Percentiles rank a stretch among this genome's conserved stretches.
Conservation (phyloP, 1,139 yeast genomes). For the Suhomyces panamericanus region DNA sequence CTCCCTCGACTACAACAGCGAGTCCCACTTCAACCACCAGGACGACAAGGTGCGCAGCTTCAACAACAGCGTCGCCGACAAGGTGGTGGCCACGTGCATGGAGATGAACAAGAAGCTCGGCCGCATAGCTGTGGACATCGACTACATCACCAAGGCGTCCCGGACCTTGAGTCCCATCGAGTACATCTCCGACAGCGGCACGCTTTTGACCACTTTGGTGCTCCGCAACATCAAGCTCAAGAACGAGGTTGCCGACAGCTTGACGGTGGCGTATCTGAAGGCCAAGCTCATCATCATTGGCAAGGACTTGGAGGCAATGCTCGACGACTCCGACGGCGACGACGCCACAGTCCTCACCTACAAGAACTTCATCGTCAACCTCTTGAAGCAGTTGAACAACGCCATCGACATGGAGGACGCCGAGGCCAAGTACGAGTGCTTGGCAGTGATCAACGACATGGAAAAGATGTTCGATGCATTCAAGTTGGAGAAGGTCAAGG, state of each 20-base stretch:
- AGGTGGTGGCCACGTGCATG: slow-evolving; percentile 49
- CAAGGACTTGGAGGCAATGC: slow-evolving; percentile 49
- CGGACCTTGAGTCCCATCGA: slow-evolving; percentile 46
- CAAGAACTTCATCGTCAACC: slow-evolving; percentile 50
- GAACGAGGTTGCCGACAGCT: slow-evolving; percentile 47
- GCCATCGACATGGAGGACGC: slow-evolving; percentile 51
- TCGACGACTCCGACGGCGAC: slow-evolving; percentile 21
- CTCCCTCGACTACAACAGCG: slow-evolving; percentile 53
- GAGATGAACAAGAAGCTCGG: slow-evolving; percentile 45
- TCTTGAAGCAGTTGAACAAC: slow-evolving; percentile 52
- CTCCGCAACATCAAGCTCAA: slow-evolving; percentile 52
- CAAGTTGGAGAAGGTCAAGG: slow-evolving; percentile 37
- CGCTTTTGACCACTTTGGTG: slow-evolving; percentile 51
- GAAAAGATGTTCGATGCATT: slow-evolving; percentile 61
- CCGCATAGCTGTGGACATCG: slow-evolving; percentile 47
- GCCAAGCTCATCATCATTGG: slow-evolving; percentile 59
- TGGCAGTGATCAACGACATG: slow-evolving; percentile 60
- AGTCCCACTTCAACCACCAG: slow-evolving; percentile 36
- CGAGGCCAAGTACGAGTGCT: slow-evolving; percentile 55
- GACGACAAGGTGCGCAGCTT: slow-evolving; percentile 38
- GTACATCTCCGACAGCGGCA: slow-evolving; percentile 58
- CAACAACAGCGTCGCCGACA: slow-evolving; percentile 48
- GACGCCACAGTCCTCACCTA: slow-evolving; percentile 46
- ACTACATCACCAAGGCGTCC: slow-evolving; percentile 45
- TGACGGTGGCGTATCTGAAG: slow-evolving; percentile 56